Percentiles rank a stretch among this genome's conserved stretches.
These are phyloP conservation scores for Rhododendron simsii DNA, from an alignment of 148 eudicot genomes.

Conservation along the genomic window DNA sequence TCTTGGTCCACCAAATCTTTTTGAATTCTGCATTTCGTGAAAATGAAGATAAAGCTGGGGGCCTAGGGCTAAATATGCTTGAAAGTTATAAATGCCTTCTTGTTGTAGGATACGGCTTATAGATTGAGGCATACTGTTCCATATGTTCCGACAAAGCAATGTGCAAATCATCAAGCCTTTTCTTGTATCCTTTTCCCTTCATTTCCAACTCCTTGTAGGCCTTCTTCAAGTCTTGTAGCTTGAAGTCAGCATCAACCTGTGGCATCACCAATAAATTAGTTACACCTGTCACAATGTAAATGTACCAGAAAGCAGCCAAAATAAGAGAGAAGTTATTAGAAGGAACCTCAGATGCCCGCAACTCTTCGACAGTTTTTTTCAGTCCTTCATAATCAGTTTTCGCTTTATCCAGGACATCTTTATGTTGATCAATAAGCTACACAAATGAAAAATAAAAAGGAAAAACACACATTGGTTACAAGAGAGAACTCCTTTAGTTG, in stretches of 20 bases:
- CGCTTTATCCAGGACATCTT: constrained; percentile 70
- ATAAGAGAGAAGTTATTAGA: neutral
- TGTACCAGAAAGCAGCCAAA: neutral
- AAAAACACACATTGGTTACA: neutral
- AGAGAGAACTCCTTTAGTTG: neutral
- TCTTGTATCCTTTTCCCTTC: constrained; percentile 75
- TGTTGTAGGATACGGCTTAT: neutral
- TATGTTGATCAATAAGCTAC: constrained; percentile 81
- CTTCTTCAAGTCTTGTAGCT: constrained; percentile 87
- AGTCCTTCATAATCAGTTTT: constrained; percentile 69
- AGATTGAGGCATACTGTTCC: constrained; percentile 68
- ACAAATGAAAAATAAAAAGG: neutral
- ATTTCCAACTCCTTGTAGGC: constrained; percentile 74
- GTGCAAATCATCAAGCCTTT: constrained; percentile 70
- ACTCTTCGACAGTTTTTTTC: constrained; percentile 71
- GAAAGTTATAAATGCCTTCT: neutral
- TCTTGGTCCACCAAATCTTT: constrained; percentile 84
- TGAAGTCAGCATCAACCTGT: constrained; percentile 95
- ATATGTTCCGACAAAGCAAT: constrained; percentile 58
- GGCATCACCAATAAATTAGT: constrained; percentile 12
- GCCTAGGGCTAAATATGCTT: neutral
- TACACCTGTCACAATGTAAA: neutral
- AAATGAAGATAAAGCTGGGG: neutral
- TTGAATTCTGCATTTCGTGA: constrained; percentile 52
- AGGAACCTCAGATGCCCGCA: constrained; percentile 88